A percentile compares a stretch with the other conserved stretches of the same genome.
phyloP scores from a whole-genome alignment of 192 early-diverging fungal genomes.

The Coemansia sp. region DNA sequence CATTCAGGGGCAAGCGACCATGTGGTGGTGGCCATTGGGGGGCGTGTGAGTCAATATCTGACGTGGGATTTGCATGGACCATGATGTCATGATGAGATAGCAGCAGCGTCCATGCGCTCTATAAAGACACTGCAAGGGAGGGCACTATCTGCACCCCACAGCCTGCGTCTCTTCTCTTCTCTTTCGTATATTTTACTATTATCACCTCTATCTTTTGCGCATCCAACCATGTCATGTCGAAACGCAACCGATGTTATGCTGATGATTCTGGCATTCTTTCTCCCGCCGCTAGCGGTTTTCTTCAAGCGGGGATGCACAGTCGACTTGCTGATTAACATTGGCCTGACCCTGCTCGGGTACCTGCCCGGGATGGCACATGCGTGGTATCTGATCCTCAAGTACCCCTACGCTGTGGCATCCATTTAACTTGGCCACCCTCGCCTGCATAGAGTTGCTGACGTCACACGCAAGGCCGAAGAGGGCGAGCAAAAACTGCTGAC shows the following conservation, averaged over 20 bases:
- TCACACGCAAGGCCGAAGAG: background rate
- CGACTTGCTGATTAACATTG: constrained; percentile 68
- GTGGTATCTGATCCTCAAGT: constrained; percentile 57
- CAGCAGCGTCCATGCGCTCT: background rate
- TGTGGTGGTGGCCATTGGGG: background rate
- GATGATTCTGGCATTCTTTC: constrained; percentile 48
- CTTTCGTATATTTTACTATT: background rate
- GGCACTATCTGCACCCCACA: background rate
- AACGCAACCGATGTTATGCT: constrained; percentile 26
- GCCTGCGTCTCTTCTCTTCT: background rate
- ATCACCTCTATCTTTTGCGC: constrained; percentile 2
- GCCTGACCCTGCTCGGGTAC: constrained; percentile 65
- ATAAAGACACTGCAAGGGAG: background rate
- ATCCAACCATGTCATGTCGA: constrained; percentile 12
- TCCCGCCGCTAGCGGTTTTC: constrained; percentile 66
- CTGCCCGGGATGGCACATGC: constrained; percentile 70
- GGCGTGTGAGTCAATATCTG: background rate
- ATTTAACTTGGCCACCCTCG: too few relatives aligned
- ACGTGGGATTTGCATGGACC: background rate
- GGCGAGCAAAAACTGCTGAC: background rate
- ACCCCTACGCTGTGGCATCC: background rate
- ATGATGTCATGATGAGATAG: background rate
- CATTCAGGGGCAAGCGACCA: background rate
- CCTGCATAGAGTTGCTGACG: background rate
- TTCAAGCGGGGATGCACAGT: constrained; percentile 58